Conservation (phyloP, 129 eudicot genomes). For the Saussurea involucrata region DNA sequence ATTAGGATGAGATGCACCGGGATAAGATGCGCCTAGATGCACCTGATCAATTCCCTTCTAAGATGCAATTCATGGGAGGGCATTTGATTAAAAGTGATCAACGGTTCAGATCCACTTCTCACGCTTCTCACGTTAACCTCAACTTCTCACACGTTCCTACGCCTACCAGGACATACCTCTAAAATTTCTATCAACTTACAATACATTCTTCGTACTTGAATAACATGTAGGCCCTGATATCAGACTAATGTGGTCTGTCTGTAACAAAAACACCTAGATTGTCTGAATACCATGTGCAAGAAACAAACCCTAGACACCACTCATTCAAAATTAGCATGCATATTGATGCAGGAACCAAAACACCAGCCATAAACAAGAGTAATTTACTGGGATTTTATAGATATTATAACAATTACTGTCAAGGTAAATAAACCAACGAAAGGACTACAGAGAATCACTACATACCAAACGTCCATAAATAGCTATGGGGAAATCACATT, state of each 20-base stretch:
- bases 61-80: no score
- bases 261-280: background rate
- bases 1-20: no score
- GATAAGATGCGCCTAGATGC: no score
- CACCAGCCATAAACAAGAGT: background rate
- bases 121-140: no score
- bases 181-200: no score
- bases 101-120: no score
- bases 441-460: background rate
- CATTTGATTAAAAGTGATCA: no score
- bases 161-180: background rate
- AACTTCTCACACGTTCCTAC: no score
- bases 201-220: background rate
- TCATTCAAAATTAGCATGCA: background rate
- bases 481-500: slow-evolving; percentile 87
- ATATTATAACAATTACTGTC: background rate
- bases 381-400: background rate
- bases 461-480: slow-evolving; percentile 91
- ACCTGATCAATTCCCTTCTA: no score
- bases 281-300: background rate
- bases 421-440: background rate
- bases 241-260: background rate
- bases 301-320: background rate
- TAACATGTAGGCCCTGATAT: background rate
- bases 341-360: background rate